Conservation (phyloP, 768 basidiomycete species). For the Galerina marginata region DNA sequence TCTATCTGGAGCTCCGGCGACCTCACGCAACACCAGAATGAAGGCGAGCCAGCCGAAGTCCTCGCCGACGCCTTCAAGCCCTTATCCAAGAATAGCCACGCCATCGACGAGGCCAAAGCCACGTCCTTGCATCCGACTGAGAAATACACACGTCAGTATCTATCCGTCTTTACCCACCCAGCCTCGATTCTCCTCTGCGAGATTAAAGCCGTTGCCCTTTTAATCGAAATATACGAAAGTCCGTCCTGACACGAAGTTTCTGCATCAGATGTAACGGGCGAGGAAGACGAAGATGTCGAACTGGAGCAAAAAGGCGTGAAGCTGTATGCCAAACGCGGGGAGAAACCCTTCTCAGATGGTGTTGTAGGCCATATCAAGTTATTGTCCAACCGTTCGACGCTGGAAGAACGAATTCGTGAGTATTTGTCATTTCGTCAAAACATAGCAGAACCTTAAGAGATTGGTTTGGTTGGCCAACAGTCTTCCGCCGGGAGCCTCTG, state of each 20-base stretch:
- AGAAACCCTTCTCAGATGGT: constrained; percentile 60
- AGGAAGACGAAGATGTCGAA: constrained; percentile 64
- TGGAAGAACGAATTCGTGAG: constrained; percentile 55
- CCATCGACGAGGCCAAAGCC: constrained; percentile 20
- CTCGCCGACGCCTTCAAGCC: constrained; percentile 11
- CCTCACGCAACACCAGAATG: constrained; percentile 18
- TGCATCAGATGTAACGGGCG: constrained; percentile 56
- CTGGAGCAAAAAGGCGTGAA: constrained; percentile 66
- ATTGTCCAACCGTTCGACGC: constrained; percentile 47
- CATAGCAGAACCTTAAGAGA: background rate
- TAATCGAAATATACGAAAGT: constrained; percentile 1
- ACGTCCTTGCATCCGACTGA: constrained; percentile 17
- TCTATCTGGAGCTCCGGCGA: constrained; percentile 29
- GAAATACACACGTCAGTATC: constrained; percentile 37
- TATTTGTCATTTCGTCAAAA: constrained; percentile 18
- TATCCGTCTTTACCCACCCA: constrained; percentile 14
- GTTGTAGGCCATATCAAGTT: constrained; percentile 68
- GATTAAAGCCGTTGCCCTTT: background rate
- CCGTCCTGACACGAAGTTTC: constrained; percentile 21
- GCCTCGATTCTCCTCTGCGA: constrained; percentile 17
- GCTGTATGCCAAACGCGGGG: constrained; percentile 62
- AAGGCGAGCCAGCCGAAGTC: constrained; percentile 12
- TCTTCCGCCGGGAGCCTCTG: constrained; percentile 74
- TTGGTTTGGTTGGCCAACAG: constrained; percentile 34
- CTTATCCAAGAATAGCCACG: constrained; percentile 15